phyloP scores from a whole-genome alignment of 2,329 filamentous ascomycete genomes.

The Cryphonectria parasitica region DNA sequence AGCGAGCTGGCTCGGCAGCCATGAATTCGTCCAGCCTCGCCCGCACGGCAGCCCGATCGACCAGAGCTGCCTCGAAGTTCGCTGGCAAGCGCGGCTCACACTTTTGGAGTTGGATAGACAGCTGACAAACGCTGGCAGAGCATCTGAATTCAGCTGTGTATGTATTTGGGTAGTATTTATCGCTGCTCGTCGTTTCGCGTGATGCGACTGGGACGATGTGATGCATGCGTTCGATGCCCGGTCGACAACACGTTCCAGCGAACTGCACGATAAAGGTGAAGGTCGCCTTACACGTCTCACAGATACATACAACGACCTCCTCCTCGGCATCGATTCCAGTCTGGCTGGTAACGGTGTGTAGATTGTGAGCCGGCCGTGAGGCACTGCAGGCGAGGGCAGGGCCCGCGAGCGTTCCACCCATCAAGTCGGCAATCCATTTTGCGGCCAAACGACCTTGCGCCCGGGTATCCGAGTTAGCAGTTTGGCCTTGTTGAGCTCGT shows the following conservation, averaged over 20 bases:
- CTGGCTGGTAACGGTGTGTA: slow-evolving; percentile 22
- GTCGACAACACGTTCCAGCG: slow-evolving; percentile 15
- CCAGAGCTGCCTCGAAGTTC: slow-evolving; percentile 48
- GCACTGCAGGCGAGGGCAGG: slow-evolving; percentile 7
- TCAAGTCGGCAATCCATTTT: slow-evolving; percentile 27
- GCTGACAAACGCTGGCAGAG: slow-evolving; percentile 46
- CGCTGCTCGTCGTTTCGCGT: not conserved
- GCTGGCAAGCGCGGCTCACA: slow-evolving; percentile 51
- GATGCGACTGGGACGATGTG: slow-evolving; percentile 15
- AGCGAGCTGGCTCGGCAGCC: slow-evolving; percentile 52
- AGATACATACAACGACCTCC: slow-evolving; percentile 24
- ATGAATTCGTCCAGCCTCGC: slow-evolving; percentile 43
- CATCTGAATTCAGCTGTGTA: slow-evolving; percentile 46
- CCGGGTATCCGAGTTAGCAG: not conserved
- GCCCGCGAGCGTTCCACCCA: slow-evolving; percentile 12
- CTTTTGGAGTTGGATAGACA: slow-evolving; percentile 51
- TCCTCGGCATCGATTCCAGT: not conserved
- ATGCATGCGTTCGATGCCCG: slow-evolving; percentile 27
- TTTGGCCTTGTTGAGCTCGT: not conserved
- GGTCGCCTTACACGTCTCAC: slow-evolving; percentile 26
- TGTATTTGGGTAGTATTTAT: slow-evolving; percentile 45
- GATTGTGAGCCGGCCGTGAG: slow-evolving; percentile 7
- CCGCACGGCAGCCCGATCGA: slow-evolving; percentile 49
- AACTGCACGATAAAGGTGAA: slow-evolving; percentile 16
- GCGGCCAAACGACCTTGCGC: slow-evolving; percentile 23